These are phyloP conservation scores for Coemansia sp. DNA, from an alignment of 192 early-diverging fungal genomes.

Conservation along the genomic window DNA sequence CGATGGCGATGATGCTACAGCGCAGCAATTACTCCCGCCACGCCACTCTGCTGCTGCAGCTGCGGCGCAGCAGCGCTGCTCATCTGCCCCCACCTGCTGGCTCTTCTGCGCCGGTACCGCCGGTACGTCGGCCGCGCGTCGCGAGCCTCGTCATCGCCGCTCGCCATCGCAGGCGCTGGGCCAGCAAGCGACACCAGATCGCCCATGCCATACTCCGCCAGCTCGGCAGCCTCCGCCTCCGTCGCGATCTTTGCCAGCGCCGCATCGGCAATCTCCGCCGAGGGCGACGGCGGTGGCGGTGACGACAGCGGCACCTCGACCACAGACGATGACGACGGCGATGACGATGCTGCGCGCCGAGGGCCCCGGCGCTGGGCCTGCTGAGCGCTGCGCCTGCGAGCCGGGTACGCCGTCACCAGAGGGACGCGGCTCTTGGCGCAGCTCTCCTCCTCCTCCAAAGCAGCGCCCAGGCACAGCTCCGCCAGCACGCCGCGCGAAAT, in stretches of 20 bases:
- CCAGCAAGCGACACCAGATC: slow-evolving; percentile 47
- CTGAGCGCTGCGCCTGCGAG: slow-evolving; percentile 9
- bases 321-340: background rate
- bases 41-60: background rate
- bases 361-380: background rate
- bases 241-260: slow-evolving; percentile 10
- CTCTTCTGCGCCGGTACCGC: slow-evolving; percentile 15
- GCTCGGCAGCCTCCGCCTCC: slow-evolving; percentile 11
- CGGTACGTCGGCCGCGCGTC: slow-evolving; percentile 1
- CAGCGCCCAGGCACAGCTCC: slow-evolving; percentile 20
- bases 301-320: background rate
- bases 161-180: background rate
- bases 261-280: slow-evolving; percentile 13
- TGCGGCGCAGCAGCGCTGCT: background rate
- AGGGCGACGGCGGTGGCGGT: slow-evolving; percentile 21
- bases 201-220: slow-evolving; percentile 27
- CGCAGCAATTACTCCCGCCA: background rate
- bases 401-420: slow-evolving; percentile 2
- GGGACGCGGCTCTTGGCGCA: background rate
- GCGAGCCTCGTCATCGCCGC: background rate
- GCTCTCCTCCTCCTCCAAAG: background rate
- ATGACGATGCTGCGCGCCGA: background rate
- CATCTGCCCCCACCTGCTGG: slow-evolving; percentile 1
- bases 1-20: background rate
- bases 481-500: slow-evolving; percentile 16